Base-by-base conservation (phyloP, 129 eudicot genomes). In the Silybum marianum region DNA sequence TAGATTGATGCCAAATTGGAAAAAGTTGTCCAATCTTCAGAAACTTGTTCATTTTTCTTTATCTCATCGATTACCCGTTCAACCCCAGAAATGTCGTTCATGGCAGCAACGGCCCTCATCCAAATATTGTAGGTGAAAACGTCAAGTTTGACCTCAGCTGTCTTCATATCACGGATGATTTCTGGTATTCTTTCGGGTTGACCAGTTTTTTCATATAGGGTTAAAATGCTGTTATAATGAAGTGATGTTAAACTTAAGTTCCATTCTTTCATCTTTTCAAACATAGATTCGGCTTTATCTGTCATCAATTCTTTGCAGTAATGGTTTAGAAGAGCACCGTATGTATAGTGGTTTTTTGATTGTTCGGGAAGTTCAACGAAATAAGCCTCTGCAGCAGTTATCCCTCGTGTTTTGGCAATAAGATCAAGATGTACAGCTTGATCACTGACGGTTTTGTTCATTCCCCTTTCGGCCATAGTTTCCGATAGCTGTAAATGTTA, bases 341-440 rank as follows among this genome's bases (percentile, higher is more conserved):
- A 96, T 48, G 97, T 91, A 36, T 84, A 90, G 83, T 87, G 91
- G 83, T 78, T 90, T 84, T 96, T 96, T 14, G 94, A 91, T 78
- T 89, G 80, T 77, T 96, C 99, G 1, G 98, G 99, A 60, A 96
- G 98, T 73, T 83, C 84, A 42, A 90, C 51, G 38, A 93, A 96
- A 86, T 93, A 96, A 36, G 87, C 84, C 80, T 96, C 99, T 18
- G 98, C 98, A 72, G 96, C 97, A 74, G 78, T 51, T 67, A 91
- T 83, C 18, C 96, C 98, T 78, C 85, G 84, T 68, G 86, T 32
- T 84, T 96, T 96, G 77, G 93, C 95, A 85, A 96, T 72, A 32
- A 96, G 91, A 87, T 96, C 99, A 6, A 96, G 80, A 87, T 93
- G 99, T 46, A 93, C 91, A 58, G 99, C 98, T 88, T 96, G 93